Percentiles rank a stretch among this genome's conserved stretches.
phyloP scores from a whole-genome alignment of 2,329 filamentous ascomycete genomes.

The Calcarisporium arbuscula region DNA sequence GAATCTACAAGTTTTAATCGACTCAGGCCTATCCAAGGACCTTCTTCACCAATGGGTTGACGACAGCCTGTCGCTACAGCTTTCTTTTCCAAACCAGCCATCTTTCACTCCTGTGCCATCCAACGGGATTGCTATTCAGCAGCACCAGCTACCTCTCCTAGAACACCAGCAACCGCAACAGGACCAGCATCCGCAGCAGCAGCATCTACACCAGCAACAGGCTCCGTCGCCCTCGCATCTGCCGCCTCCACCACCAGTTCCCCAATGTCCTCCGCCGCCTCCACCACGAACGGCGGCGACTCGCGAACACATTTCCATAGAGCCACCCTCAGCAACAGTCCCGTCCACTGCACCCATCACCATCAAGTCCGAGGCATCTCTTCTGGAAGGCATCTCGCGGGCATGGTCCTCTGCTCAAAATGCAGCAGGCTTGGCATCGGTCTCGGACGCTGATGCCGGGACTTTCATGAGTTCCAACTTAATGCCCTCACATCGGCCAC shows the following conservation, averaged over 20 bases:
- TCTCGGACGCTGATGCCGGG: slow-evolving; percentile 12
- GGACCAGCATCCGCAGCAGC: slow-evolving; percentile 14
- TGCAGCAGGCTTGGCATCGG: slow-evolving; percentile 2
- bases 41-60: slow-evolving; percentile 35
- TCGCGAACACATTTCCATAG: too few relatives aligned
- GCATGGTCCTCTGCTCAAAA: slow-evolving; percentile 7
- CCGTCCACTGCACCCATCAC: slow-evolving; percentile 3
- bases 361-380: slow-evolving; percentile 8
- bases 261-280: slow-evolving; percentile 26
- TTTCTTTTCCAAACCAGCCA: slow-evolving; percentile 14
- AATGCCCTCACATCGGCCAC: slow-evolving; percentile 32
- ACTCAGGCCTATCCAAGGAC: slow-evolving; percentile 38
- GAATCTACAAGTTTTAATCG: slow-evolving; percentile 39
- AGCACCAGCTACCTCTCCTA: slow-evolving; percentile 6
- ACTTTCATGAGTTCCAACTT: too few relatives aligned
- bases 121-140: too few relatives aligned
- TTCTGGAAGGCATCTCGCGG: slow-evolving; percentile 7
- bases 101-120: slow-evolving; percentile 4
- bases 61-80: slow-evolving; percentile 27
- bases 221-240: slow-evolving; percentile 7
- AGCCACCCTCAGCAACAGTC: background rate
- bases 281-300: slow-evolving; percentile 6
- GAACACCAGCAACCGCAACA: slow-evolving; percentile 12
- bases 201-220: slow-evolving; percentile 7
- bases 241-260: slow-evolving; percentile 12